Base-by-base conservation (phyloP, 1,284 basidiomycete genomes). In the Cutaneotrichosporon dermatis region DNA sequence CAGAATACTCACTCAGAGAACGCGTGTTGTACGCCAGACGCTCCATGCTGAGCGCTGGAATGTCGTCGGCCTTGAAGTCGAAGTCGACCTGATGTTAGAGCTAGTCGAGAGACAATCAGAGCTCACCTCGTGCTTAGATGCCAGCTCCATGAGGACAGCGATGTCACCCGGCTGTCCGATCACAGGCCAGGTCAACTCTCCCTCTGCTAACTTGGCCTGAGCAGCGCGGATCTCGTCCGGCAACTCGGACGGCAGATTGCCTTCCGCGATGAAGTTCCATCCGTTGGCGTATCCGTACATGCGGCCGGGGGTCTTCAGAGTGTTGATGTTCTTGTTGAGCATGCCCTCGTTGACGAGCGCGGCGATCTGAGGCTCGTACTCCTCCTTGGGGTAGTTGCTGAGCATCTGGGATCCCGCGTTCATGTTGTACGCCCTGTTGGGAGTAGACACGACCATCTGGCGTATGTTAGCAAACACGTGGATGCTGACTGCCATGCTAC, bases 391-490 rank as follows among this genome's bases (percentile, higher is more conserved):
- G 15, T 85, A 85, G 43, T 83, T 79, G 44, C 80, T 79, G 10
- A 93, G 79, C 40, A 92, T 70, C 0, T 72, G 65, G 0, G 84
- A 79, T 1, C 85, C 90, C 11, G 70, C 71, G 8, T 84, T 82
- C 2, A 83, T 73, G 59, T 86, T 80, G 71, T 92, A 93, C 5
- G 75, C 76, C 54, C 86, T 86, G 59, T 81, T 79, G 0, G 88
- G 85, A 1, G 86, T 87, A 3, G 87, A 85, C 45, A 92, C 81
- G 4, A 84, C 82, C 86, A 92, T 88, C 57, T 60, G 52, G 25
- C 1, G 7, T 7, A 7, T n/a, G 34, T 64, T 51, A 61, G 61
- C 13, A 43, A 66, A 11, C 25, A 56, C 46, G 36, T 12, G n/a
- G 6, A 45, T 25, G 25, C 25, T 25, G 2, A n/a, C 34, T 12